Base-by-base conservation (phyloP, 495 filamentous ascomycete species). In the Penicillium antarcticum region DNA sequence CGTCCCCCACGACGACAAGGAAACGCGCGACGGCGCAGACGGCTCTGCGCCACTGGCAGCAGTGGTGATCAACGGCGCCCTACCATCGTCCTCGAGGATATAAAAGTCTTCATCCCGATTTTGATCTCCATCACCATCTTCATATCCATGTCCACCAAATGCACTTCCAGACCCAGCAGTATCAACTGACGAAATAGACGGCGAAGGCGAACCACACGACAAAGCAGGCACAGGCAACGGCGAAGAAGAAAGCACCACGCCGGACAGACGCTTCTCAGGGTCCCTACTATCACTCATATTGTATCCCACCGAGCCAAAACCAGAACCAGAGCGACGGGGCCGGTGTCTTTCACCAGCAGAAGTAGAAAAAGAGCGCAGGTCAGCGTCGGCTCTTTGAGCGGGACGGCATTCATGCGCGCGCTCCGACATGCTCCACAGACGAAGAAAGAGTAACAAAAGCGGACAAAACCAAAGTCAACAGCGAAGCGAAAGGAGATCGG, bases 361-460 rank as follows among this genome's bases (percentile, higher is more conserved):
- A 29, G 16, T 36, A 33, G n/a, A 19, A 32, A 10, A 16, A 31
- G 14, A 23, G 42, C 35, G 45, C 44, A 18, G 29, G 19, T 45
- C 49, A 29, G 37, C 11, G 9, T 44, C 39, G 40, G 17, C 42
- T 35, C 19, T 42, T n/a, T 6, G 24, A 42, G 36, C 17, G 26
- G 13, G 29, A 23, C 32, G 39, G n/a, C 19, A 16, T 40, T 24
- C 2, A 23, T 21, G 42, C 48, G 39, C 18, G 29, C 34, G 58
- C 58, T 65, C 62, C 62, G 62, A 60, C 40, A 62, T 65, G 56
- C 62, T 57, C 62, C 62, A 57, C 55, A 9, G 18, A 36, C 4
- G 34, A 45, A 40, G 46, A 32, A 17, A 19, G 23, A 29, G 26
- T 7, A 29, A 29, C 26, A 29, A 29, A 29, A 4, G 5, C 26